Evolutionary conservation across 768 basidiomycete genomes (phyloP).

Genomic region (Mycena haematopus): DNA sequence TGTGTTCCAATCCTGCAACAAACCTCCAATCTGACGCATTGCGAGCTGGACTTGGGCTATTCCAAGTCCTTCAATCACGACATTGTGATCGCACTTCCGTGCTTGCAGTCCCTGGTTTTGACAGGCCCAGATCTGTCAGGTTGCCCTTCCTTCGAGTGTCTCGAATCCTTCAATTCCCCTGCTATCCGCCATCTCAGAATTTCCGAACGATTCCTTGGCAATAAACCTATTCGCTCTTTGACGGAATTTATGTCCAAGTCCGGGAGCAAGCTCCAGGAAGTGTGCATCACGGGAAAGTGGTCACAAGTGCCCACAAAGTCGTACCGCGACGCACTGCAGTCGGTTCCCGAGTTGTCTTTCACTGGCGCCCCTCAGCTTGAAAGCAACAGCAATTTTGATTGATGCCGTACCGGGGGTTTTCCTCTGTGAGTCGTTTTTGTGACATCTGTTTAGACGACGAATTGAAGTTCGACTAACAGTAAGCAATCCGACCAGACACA

Average conservation of each 20-base stretch:
- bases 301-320: no score
- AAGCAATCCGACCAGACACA: no score
- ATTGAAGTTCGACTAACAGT: no score
- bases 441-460: no score
- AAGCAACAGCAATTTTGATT: no score
- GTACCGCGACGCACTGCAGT: no score
- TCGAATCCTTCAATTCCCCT: background rate
- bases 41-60: background rate
- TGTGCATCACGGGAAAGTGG: background rate
- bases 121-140: background rate
- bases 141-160: background rate
- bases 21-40: background rate
- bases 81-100: background rate
- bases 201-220: background rate
- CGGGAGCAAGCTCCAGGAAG: background rate
- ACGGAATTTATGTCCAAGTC: background rate
- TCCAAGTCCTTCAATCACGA: background rate
- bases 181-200: background rate
- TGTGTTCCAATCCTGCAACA: background rate
- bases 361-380: no score
- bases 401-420: no score
- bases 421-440: no score
- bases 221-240: background rate
- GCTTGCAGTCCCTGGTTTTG: background rate
- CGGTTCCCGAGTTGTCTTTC: no score